These are phyloP conservation scores for Ophiostoma pallidulum DNA, from an alignment of 2,329 filamentous ascomycete species.

Conservation along the genomic window DNA sequence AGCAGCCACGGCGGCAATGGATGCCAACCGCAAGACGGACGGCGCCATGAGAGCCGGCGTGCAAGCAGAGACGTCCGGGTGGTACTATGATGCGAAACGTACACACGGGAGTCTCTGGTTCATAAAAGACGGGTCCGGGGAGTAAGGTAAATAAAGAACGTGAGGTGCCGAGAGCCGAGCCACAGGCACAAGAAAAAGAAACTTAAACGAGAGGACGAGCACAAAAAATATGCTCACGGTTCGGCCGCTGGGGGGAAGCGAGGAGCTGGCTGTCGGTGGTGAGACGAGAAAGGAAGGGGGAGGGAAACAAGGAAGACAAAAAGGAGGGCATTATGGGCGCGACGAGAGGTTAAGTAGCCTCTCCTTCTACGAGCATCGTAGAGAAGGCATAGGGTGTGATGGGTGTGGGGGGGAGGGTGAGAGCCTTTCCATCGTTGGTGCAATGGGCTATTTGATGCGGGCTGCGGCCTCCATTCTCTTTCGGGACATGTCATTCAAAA, in stretches of 20 bases:
- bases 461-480: slow-evolving; percentile 4
- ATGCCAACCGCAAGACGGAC: slow-evolving; percentile 15
- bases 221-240: slow-evolving; percentile 12
- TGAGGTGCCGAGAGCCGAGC: not conserved
- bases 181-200: not conserved
- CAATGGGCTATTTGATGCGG: too few species aligned
- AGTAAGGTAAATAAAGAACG: too few species aligned
- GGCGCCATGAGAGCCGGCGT: slow-evolving; percentile 10
- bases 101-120: too few species aligned
- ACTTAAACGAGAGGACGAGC: slow-evolving; percentile 15
- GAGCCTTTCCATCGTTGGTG: too few species aligned
- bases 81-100: too few species aligned
- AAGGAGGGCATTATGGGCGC: not conserved
- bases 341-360: slow-evolving; percentile 1
- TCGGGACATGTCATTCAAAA: not conserved
- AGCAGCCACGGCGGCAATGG: slow-evolving; percentile 23
- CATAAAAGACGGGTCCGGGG: too few species aligned
- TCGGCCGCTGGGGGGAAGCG: slow-evolving; percentile 3
- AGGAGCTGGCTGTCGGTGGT: not conserved
- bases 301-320: not conserved
- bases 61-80: too few species aligned
- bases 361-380: not conserved
- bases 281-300: not conserved
- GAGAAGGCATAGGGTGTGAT: not conserved
- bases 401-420: not conserved